Evolutionary conservation across 176 grass and related monocot genomes (phyloP).

Genomic region (Bolboschoenus planiculmis): DNA sequence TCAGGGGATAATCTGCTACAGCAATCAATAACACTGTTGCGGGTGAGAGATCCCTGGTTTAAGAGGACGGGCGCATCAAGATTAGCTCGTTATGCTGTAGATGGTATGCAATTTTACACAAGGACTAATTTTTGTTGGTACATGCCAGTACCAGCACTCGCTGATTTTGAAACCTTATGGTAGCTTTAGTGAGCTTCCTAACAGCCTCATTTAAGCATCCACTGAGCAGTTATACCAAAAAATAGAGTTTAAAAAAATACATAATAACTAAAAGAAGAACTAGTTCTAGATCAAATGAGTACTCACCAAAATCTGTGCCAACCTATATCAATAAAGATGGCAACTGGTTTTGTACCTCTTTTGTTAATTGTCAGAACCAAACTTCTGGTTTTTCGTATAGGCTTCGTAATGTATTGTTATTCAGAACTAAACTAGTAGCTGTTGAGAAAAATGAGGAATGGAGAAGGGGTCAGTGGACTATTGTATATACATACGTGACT

Average conservation of each 20-base stretch:
- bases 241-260: not conserved
- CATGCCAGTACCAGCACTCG: not conserved
- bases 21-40: constrained; percentile 85
- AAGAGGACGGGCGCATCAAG: constrained; percentile 86
- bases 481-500: not conserved
- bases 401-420: not conserved
- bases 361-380: not conserved
- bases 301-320: not conserved
- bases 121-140: constrained; percentile 3
- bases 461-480: not conserved
- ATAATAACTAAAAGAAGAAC: not conserved
- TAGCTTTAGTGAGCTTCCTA: not conserved
- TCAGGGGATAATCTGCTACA: constrained; percentile 79
- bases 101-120: constrained; percentile 49
- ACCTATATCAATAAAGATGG: not conserved
- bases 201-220: not conserved
- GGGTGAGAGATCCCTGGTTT: constrained; percentile 88
- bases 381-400: not conserved
- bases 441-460: not conserved
- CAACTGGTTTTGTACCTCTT: not conserved
- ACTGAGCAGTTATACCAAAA: not conserved
- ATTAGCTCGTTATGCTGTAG: constrained; percentile 71
- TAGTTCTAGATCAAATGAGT: not conserved
- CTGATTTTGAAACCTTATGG: not conserved
- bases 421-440: not conserved